Conservation (phyloP, 2,329 filamentous ascomycete species). For the Cladosporium sp. region DNA sequence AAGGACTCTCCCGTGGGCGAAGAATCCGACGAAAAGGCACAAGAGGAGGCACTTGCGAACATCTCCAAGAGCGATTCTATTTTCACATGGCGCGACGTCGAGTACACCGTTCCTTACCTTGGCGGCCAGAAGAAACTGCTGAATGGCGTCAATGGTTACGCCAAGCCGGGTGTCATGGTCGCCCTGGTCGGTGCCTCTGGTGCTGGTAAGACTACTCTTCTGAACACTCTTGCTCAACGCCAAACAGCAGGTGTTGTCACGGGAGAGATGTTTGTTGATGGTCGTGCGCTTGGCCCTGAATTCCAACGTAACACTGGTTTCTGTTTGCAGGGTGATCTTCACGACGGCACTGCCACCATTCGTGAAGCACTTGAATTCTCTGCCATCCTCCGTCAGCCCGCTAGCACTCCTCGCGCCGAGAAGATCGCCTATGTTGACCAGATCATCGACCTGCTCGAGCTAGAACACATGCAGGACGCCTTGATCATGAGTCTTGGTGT, state of each 20-base stretch:
- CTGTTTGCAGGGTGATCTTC: constrained; percentile 68
- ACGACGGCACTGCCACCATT: constrained; percentile 63
- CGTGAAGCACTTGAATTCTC: constrained; percentile 67
- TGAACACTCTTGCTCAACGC: constrained; percentile 73
- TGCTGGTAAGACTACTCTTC: constrained; percentile 77
- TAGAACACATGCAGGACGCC: constrained; percentile 63
- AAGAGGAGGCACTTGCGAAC: constrained; percentile 41
- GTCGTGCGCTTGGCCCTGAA: constrained; percentile 54
- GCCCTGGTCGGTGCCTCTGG: constrained; percentile 78
- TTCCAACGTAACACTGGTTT: constrained; percentile 69
- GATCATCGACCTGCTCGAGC: constrained; percentile 62
- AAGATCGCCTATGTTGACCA: constrained; percentile 65
- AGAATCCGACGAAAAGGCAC: constrained; percentile 25
- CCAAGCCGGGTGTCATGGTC: constrained; percentile 73
- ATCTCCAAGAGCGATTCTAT: constrained; percentile 57
- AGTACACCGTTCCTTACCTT: constrained; percentile 68
- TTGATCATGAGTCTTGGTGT: constrained; percentile 62
- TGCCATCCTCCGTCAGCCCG: constrained; percentile 59
- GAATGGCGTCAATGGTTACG: constrained; percentile 70
- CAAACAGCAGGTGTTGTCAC: constrained; percentile 60
- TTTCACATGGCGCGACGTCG: constrained; percentile 68
- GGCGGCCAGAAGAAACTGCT: constrained; percentile 60
- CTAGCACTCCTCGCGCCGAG: constrained; percentile 51
- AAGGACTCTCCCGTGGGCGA: constrained; percentile 26
- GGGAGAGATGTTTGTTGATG: constrained; percentile 72